Base-by-base conservation (phyloP, 495 filamentous ascomycete genomes). In the Geoglossum glabrum region DNA sequence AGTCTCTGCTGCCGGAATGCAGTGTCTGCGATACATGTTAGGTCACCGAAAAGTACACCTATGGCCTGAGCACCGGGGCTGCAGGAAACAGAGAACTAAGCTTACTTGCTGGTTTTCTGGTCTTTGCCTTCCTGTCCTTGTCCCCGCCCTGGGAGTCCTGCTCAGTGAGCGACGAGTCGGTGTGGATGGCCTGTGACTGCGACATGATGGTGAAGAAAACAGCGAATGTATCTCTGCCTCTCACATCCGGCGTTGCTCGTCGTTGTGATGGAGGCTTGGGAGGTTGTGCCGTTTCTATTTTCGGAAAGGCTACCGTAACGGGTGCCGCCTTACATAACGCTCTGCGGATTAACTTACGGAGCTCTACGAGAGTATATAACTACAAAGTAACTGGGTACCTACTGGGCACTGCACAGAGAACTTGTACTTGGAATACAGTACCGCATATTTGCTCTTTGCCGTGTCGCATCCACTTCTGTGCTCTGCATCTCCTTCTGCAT, bases 1-100 rank as follows among this genome's bases (percentile, higher is more conserved):
- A 95, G 66, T 64, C 89, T 79, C 64, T 95, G 89, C 66, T 94
- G 89, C 59, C 89, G 78, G 66, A 94, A 95, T 26, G 89, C 88
- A 55, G 87, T 95, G 74, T 94, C 85, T 38, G 25, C 21, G 10
- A 11, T 36, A 15, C 21, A 28, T 21, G 19, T 8, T 7, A 27
- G 1, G 8, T 56, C 26, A 34, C 43, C 8, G 31, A 28, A n/a
- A 58, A 17, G 38, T 49, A 23, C 55, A 28, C 17, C 0, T 8
- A 46, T 19, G 21, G 27, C 15, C 27, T 25, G 30, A 49, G 6
- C 36, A 31, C 17, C 56, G 19, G 13, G 25, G 19, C 19, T 7
- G 27, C 19, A 27, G 17, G 17, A 0, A 13, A 26, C 21, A 25
- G 36, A 34, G 65, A 28, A 54, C 31, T 36, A 54, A 38, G 31